A percentile compares a stretch with the other conserved stretches of the same genome.
These are phyloP conservation scores for Solidago caesia DNA, from an alignment of 129 eudicot species.

Conservation along the genomic window DNA sequence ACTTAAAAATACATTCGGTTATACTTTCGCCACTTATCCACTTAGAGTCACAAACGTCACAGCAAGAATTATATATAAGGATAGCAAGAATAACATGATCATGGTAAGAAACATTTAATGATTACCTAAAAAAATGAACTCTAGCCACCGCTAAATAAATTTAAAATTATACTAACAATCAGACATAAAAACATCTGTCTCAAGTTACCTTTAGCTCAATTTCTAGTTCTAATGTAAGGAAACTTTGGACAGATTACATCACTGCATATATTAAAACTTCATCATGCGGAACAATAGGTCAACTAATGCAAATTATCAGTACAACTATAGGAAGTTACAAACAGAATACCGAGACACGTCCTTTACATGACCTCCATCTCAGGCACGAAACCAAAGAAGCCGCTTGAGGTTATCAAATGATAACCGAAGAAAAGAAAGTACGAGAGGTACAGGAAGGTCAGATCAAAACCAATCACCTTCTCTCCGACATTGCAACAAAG, in stretches of 20 bases:
- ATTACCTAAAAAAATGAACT: slow-evolving; percentile 7
- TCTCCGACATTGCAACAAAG: slow-evolving; percentile 15
- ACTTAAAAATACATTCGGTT: background rate
- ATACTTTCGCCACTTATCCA: background rate
- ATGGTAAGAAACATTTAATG: background rate
- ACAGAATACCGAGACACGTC: background rate
- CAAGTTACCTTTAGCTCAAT: background rate
- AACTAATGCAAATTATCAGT: background rate
- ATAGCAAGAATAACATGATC: background rate
- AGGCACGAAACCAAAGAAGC: background rate
- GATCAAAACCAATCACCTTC: background rate
- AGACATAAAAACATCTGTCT: background rate
- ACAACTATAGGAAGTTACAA: background rate
- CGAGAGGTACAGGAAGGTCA: background rate
- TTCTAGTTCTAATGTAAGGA: background rate
- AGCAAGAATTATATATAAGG: background rate
- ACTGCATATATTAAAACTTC: background rate
- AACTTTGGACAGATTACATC: background rate
- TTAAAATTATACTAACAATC: background rate
- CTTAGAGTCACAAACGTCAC: background rate
- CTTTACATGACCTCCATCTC: background rate
- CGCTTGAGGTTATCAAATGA: no score
- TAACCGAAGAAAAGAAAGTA: background rate
- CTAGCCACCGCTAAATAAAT: slow-evolving; percentile 7
- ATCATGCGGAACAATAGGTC: background rate